Evolutionary conservation across 2,329 filamentous ascomycete genomes (phyloP), one percentile per base, ranked within the genome.

Genomic region (Aureobasidium sp.): DNA sequence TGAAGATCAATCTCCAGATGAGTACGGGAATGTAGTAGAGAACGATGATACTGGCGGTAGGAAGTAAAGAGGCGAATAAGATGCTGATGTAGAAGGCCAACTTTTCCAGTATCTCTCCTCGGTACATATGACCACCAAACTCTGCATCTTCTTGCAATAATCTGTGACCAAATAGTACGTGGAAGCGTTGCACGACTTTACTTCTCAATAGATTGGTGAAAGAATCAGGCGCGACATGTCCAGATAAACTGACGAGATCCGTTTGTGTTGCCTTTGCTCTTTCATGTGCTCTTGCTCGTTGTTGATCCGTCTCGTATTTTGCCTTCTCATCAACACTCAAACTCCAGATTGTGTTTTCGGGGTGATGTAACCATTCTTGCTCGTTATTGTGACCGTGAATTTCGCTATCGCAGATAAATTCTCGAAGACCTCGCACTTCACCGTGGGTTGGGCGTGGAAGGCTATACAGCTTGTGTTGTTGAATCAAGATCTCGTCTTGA

Each of bases 11-110:
- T 21, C 68, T 63, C 49, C 60, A 63, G 11, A 65, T 61, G 5
- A 59, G 29, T 1, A 45, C 42, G 9, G 66, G 45, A 41, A 69
- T 68, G 36, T 65, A 67, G 62, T 68, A 68, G 25, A 69, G 61
- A 13, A 64, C 66, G 13, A 69, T 59, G 48, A 69, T 66, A n/a
- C 66, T 66, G 41, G 54, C 60, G 3, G 66, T 67, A 10, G 67
- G 67, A 11, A 67, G 62, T 11, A 67, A 55, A 10, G 68, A 67
- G 2, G 66, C 65, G 3, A 68, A 44, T 3, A 66, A 42, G 53
- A 67, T 66, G 9, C 57, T 59, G 36, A 59, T 50, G n/a, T 59
- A 59, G 27, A 59, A 59, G 21, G 57, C 57, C 34, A 59, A 11
- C 7, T 42, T 41, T n/a, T 59, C 57, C 7, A 59, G 36, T 1